Base-by-base conservation (phyloP, 2,329 filamentous ascomycete species). In the Cadophora sp. region DNA sequence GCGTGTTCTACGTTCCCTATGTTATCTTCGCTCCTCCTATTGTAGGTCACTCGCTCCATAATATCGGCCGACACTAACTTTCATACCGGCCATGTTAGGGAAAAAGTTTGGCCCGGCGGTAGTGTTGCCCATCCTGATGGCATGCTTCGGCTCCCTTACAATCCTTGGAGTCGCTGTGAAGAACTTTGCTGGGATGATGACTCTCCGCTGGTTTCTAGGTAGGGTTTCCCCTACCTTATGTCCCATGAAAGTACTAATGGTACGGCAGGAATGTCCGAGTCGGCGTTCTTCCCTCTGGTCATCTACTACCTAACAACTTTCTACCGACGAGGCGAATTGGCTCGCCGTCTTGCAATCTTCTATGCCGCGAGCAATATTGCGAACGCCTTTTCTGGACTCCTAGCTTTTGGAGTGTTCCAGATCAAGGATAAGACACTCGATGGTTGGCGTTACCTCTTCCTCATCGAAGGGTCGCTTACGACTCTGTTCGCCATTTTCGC, bases 331-430 rank as follows among this genome's bases (percentile, higher is more conserved):
- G 88, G 87, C 37, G 91, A 93, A 76, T 84, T 93, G 3, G 91
- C 90, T 6, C 83, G 91, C 9, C 86, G 91, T 3, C 82, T 93
- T 1, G 90, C 90, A 43, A 81, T 93, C 68, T 93, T 93, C 80
- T 94, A 94, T 73, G 92, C 91, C 0, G 91, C 91, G 0, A 89
- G 86, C 27, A 92, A 91, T 74, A 91, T 94, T 68, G 91, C 92
- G 26, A 89, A 87, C 67, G 89, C 89, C 2, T 91, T 91, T 73
- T 85, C 84, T 0, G 76, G 78, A 27, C 73, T 78, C 9, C 66
- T 78, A 9, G 74, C 75, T 4, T 73, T 73, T 43, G 77, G 73
- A 2, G 75, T 77, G 7, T 91, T 91, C 77, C 86, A 87, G 29
- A 87, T 88, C 73, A 72, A 83, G 46, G 76, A 79, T 53, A 82